phyloP scores from a whole-genome alignment of 495 filamentous ascomycete genomes.

The Penicillium bialowiezense region DNA sequence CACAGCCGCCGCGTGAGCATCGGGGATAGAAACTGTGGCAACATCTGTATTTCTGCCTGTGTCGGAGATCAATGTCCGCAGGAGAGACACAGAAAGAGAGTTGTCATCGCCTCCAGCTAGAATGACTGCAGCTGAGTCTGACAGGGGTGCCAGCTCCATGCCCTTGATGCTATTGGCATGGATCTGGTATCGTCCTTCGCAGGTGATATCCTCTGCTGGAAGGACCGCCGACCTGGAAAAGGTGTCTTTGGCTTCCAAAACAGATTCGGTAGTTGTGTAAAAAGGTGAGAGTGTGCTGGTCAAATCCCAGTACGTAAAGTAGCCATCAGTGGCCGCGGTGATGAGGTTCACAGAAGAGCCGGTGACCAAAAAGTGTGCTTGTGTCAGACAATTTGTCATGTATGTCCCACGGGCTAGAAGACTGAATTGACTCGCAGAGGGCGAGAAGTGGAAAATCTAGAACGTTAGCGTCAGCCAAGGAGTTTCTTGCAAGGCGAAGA shows the following conservation, averaged over 20 bases:
- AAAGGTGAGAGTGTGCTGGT: slow-evolving; percentile 29
- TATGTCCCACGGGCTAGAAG: slow-evolving; percentile 61
- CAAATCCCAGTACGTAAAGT: slow-evolving; percentile 54
- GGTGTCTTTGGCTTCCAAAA: slow-evolving; percentile 17
- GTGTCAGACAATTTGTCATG: slow-evolving; percentile 76
- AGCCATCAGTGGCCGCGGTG: slow-evolving; percentile 63
- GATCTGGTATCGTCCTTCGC: slow-evolving; percentile 43
- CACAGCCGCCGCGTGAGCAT: slow-evolving; percentile 78
- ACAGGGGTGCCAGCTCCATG: slow-evolving; percentile 34
- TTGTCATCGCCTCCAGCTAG: slow-evolving; percentile 86
- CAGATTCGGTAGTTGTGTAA: slow-evolving; percentile 24
- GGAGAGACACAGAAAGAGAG: slow-evolving; percentile 58
- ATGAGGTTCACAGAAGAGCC: slow-evolving; percentile 37
- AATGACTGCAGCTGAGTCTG: slow-evolving; percentile 44
- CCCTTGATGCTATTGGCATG: slow-evolving; percentile 78
- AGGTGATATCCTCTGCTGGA: slow-evolving; percentile 24
- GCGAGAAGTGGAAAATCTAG: slow-evolving; percentile 59
- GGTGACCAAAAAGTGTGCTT: slow-evolving; percentile 52
- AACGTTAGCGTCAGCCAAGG: not conserved
- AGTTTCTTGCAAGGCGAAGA: not conserved
- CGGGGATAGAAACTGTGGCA: slow-evolving; percentile 56
- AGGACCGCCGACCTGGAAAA: slow-evolving; percentile 12
- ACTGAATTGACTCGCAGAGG: slow-evolving; percentile 41
- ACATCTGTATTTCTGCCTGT: slow-evolving; percentile 11
- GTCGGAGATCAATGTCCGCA: slow-evolving; percentile 21